A percentile compares a stretch with the other conserved stretches of the same genome.
Evolutionary conservation across 2,329 filamentous ascomycete genomes (phyloP).

Genomic region (Colletotrichum tropicale): DNA sequence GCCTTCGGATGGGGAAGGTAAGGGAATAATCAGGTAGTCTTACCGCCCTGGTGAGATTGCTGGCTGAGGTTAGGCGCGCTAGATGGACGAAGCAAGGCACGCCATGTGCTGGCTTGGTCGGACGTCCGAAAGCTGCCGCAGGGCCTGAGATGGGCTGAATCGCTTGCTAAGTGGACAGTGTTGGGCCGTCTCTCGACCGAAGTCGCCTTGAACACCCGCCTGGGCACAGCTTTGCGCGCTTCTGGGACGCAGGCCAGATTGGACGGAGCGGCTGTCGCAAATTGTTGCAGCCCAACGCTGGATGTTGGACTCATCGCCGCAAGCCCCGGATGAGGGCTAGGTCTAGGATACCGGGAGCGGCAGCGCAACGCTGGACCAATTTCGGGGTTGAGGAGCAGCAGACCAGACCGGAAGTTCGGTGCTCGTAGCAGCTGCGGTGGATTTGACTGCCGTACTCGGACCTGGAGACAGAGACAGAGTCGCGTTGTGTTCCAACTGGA

Average conservation of each 20-base stretch:
- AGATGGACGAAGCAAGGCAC: slow-evolving; percentile 11
- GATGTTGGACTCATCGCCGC: neutral
- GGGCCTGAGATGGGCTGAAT: neutral
- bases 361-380: neutral
- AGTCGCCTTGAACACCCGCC: neutral
- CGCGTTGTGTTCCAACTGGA: slow-evolving; percentile 1
- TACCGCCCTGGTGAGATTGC: neutral
- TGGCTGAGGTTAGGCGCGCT: slow-evolving; percentile 4
- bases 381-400: neutral
- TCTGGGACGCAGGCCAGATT: neutral
- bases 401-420: neutral
- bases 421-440: neutral
- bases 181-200: neutral
- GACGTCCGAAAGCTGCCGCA: slow-evolving; percentile 17
- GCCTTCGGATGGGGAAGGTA: neutral
- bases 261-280: neutral
- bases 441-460: slow-evolving; percentile 4
- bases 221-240: neutral
- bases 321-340: neutral
- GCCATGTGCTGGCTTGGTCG: slow-evolving; percentile 17
- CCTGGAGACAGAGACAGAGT: neutral
- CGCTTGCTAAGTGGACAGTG: neutral
- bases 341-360: neutral
- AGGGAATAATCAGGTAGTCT: neutral
- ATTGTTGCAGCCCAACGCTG: neutral